These are phyloP conservation scores for Claviceps paspali DNA, from an alignment of 2,329 filamentous ascomycete genomes.

Conservation along the genomic window DNA sequence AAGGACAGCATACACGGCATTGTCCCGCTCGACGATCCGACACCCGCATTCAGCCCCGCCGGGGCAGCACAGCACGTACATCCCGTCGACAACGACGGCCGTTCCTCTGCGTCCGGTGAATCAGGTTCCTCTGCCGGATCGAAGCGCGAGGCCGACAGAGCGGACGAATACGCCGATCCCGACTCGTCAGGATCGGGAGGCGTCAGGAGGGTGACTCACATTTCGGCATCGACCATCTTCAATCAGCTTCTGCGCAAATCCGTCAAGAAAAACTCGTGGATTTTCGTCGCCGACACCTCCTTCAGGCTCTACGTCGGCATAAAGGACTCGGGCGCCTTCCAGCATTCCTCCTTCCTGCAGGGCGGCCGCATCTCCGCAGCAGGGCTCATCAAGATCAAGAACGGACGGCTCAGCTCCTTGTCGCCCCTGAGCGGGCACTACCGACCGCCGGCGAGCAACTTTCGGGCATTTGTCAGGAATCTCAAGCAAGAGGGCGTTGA, in stretches of 20 bases:
- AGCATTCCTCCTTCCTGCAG: conserved; percentile 80
- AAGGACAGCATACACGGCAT: conserved; percentile 69
- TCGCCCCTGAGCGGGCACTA: conserved; percentile 69
- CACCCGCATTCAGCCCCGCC: conserved; percentile 32
- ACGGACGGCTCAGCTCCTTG: conserved; percentile 60
- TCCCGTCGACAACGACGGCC: conserved; percentile 6
- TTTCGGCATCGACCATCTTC: conserved; percentile 58
- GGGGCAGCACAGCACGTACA: conserved; percentile 5
- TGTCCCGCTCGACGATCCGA: conserved; percentile 44
- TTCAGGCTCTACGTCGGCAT: conserved; percentile 82
- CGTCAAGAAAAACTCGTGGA: conserved; percentile 81
- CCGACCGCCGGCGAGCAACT: conserved; percentile 67
- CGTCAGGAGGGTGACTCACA: conserved; percentile 37
- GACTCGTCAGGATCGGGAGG: conserved; percentile 46
- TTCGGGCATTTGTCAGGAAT: conserved; percentile 62
- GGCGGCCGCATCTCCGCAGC: conserved; percentile 70
- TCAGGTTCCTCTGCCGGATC: conserved; percentile 26
- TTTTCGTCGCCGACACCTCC: conserved; percentile 76
- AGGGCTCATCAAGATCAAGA: conserved; percentile 70
- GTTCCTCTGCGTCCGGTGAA: conserved; percentile 15
- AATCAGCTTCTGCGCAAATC: conserved; percentile 66
- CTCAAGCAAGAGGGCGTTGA: conserved; percentile 63
- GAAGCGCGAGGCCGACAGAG: conserved; percentile 42
- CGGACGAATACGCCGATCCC: conserved; percentile 49
- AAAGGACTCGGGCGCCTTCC: conserved; percentile 76